Base-by-base conservation (phyloP, 805 yeast species). In the Saturnispora zaruensis region DNA sequence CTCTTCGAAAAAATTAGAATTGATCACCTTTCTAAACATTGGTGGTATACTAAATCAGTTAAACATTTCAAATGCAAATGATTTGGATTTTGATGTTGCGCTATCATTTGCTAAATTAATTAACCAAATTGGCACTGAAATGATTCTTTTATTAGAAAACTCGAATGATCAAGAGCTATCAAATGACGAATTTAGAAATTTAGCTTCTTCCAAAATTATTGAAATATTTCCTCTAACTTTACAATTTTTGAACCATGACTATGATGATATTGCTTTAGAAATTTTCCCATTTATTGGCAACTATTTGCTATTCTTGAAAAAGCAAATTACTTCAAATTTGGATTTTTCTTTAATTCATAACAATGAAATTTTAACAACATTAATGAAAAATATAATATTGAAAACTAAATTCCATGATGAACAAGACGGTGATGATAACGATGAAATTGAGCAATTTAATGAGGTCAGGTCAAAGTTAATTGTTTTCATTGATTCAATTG, bases 231-330 rank as follows among this genome's bases (percentile, higher is more conserved):
- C 97, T 21, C 71, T 81, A 28, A 71, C 85, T 6, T 74, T 91
- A 51, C 74, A 74, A 52, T 87, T 84, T 55, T 74, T 93, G 62
- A 75, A 79, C 28, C 84, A 88, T 63, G 95, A 84, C 55, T 89
- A 83, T 61, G 98, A 93, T 65, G 97, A 93, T 57, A 83, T 91
- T 13, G 79, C 95, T 1, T 73, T 76, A 36, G 95, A 87, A 64
- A 84, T 88, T 6, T 84, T 91, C 60, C 84, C 93, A 7, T 85
- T 88, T 59, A 70, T 93, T 43, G 78, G 86, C 36, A 85, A 81
- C 47, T 89, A 82, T 62, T 70, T 93, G 53, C 68, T 86, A 9
- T 75, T 83, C 41, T 68, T 89, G 56, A 87, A 80, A 67, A 87
- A 79, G 61, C 70, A 68, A 51, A 66, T 70, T 11, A 63, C 66